Percentiles rank a stretch among this genome's conserved stretches.
phyloP scores from a whole-genome alignment of 345 rosid genomes.

The Pugionium cornutum region DNA sequence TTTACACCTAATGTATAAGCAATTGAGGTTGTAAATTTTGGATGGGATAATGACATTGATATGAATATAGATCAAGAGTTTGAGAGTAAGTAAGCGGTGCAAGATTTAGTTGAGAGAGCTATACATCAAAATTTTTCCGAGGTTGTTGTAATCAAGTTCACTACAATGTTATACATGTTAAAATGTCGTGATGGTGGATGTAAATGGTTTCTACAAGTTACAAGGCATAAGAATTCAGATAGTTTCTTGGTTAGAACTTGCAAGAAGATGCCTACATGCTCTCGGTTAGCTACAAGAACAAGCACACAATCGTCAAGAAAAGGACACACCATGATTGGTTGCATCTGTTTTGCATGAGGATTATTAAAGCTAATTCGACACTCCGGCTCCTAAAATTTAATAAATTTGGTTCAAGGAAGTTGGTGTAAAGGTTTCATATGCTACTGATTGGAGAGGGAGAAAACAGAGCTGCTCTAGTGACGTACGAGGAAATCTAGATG shows the following conservation, averaged over 20 bases:
- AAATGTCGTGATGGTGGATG: neutral
- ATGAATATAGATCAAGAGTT: no score
- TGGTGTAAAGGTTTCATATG: neutral
- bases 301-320: no score
- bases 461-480: no score
- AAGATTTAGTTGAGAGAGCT: no score
- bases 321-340: neutral
- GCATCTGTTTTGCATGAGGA: neutral
- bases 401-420: neutral
- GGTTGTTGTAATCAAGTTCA: no score
- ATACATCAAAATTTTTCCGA: no score
- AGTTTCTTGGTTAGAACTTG: neutral
- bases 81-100: no score
- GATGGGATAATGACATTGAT: no score
- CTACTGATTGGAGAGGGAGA: no score
- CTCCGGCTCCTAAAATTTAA: neutral
- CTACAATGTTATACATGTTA: neutral
- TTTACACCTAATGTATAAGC: no score
- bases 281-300: neutral
- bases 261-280: neutral
- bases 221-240: neutral
- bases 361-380: neutral
- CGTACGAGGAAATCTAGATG: no score
- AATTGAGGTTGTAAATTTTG: no score
- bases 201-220: neutral